A percentile compares a stretch with the other conserved stretches of the same genome.
Evolutionary conservation across 768 basidiomycete species (phyloP).

Genomic region (Myochromella boudieri): DNA sequence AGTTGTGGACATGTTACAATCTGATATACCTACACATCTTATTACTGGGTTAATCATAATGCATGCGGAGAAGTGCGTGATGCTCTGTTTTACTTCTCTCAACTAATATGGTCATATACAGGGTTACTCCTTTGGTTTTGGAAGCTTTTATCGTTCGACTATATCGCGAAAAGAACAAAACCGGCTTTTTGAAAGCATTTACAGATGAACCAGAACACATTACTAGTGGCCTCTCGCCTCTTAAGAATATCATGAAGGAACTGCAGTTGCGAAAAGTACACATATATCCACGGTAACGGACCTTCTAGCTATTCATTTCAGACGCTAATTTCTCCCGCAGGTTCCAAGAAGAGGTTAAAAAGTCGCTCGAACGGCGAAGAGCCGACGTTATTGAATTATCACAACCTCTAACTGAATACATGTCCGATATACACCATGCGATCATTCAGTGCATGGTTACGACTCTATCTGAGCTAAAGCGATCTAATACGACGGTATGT

Average conservation of each 20-base stretch:
- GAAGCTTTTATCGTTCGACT: constrained; percentile 94
- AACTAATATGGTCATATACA: constrained; percentile 26
- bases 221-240: constrained; percentile 86
- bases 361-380: constrained; percentile 75
- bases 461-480: constrained; percentile 86
- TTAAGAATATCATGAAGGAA: constrained; percentile 92
- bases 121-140: constrained; percentile 79
- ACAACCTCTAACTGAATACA: constrained; percentile 79
- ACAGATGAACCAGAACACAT: constrained; percentile 97
- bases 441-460: constrained; percentile 93
- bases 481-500: constrained; percentile 73
- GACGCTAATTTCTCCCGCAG: constrained; percentile 37
- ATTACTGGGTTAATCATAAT: constrained; percentile 89
- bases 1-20: constrained; percentile 91
- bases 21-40: constrained; percentile 79
- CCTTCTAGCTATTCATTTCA: background rate
- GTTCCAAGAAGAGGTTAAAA: constrained; percentile 88
- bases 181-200: constrained; percentile 94
- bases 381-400: constrained; percentile 93
- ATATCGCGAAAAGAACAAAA: constrained; percentile 85
- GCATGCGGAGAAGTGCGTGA: constrained; percentile 80
- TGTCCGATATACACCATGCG: constrained; percentile 90
- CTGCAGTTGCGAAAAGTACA: constrained; percentile 86
- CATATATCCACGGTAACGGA: constrained; percentile 81
- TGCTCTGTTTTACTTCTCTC: constrained; percentile 15